Percentiles rank a stretch among this genome's conserved stretches.
phyloP scores from a whole-genome alignment of 495 filamentous ascomycete species.

The Penicillium simplicissimum region DNA sequence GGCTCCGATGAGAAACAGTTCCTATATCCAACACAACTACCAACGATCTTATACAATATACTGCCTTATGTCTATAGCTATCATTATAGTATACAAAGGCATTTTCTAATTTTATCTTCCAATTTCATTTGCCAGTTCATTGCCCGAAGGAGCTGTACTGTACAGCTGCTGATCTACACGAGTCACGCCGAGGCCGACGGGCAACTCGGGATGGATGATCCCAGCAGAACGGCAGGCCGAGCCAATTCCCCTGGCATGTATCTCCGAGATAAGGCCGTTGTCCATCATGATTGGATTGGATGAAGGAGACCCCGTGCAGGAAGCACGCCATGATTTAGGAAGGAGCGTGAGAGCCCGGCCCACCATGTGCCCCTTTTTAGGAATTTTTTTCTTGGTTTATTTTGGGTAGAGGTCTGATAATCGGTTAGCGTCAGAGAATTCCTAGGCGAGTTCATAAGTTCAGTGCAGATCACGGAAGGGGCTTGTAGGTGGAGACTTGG shows the following conservation, averaged over 20 bases:
- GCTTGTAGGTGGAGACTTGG: conserved; percentile 14
- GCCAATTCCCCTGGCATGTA: conserved; percentile 3
- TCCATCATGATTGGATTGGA: conserved; percentile 1
- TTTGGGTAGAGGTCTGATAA: conserved; percentile 14
- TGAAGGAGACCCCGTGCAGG: neutral
- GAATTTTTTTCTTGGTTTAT: neutral
- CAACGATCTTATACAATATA: neutral
- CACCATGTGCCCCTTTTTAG: conserved; percentile 10
- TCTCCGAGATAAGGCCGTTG: neutral
- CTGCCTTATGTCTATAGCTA: neutral
- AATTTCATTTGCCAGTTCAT: no score
- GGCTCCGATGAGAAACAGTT: neutral
- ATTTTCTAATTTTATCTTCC: no score
- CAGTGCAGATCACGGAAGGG: conserved; percentile 29
- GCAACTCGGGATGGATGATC: no score
- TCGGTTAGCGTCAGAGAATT: conserved; percentile 6
- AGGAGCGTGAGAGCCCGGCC: conserved; percentile 10
- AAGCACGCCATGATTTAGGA: conserved; percentile 14
- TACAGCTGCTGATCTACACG: no score
- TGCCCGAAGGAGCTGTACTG: no score
- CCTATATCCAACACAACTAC: neutral
- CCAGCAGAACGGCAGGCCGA: no score
- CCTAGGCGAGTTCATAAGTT: conserved; percentile 17
- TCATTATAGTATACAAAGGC: neutral
- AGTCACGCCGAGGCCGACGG: no score